Conservation (phyloP, 1,139 yeast species). For the Diutina mesorugosa region DNA sequence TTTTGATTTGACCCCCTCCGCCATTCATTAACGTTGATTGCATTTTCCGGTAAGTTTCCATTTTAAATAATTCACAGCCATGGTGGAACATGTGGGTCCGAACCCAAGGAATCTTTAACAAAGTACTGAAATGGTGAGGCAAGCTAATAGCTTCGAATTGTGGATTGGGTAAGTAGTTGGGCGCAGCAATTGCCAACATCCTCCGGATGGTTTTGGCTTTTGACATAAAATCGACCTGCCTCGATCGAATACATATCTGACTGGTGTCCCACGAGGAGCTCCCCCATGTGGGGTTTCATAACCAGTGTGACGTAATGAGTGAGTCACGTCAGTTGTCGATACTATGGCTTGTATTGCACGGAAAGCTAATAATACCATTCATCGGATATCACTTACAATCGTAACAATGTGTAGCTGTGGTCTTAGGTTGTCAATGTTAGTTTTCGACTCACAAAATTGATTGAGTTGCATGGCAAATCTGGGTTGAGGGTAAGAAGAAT, state of each 20-base stretch:
- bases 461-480: too few relatives aligned
- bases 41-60: slow-evolving; percentile 1
- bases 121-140: not conserved
- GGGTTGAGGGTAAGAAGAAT: too few relatives aligned
- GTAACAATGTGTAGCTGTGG: too few relatives aligned
- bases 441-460: too few relatives aligned
- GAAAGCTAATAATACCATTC: too few relatives aligned
- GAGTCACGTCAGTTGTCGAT: too few relatives aligned
- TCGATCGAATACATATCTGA: not conserved
- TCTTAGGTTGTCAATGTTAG: too few relatives aligned
- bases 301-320: not conserved
- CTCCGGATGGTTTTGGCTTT: not conserved
- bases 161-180: not conserved
- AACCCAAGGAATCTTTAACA: not conserved
- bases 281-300: not conserved
- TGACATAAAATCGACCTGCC: not conserved
- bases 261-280: not conserved
- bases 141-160: not conserved
- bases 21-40: not conserved
- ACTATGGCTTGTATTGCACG: too few relatives aligned
- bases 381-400: too few relatives aligned
- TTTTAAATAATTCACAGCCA: not conserved
- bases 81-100: not conserved
- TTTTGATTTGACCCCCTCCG: not conserved
- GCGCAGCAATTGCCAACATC: not conserved